Base-by-base conservation (phyloP, 768 basidiomycete genomes). In the Agaricus sinodeliciosus region DNA sequence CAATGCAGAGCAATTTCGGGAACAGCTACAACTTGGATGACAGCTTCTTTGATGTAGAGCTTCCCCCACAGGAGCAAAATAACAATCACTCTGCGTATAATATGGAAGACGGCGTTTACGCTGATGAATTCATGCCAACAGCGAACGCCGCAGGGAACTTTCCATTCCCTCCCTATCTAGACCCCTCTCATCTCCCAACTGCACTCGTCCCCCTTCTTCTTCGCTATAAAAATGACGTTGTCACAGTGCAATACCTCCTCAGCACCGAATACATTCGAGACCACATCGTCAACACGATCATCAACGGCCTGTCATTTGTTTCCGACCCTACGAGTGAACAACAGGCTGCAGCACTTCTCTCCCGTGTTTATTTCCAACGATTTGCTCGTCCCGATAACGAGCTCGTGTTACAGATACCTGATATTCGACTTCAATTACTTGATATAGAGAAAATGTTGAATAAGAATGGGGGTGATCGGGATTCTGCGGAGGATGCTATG, bases 161-260 rank as follows among this genome's bases (percentile, higher is more conserved):
- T 42, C 13, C 47, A 27, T 25, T 39, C 47, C 28, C 46, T 48
- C 54, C 43, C 40, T 55, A 55, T 43, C 41, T 58, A 57, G 51
- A 35, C 31, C 25, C 45, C 48, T 31, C 64, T 56, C 15, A 54
- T 60, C 25, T 64, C 11, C 58, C 64, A 7, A 48, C 36, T 48
- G 8, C 66, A n/a, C 45, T 66, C 46, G 62, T 70, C 51, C 44
- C 63, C 1, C 63, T 70, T 5, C 55, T 75, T 37, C 54, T 62
- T 9, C 60, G 81, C 49, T 90, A 90, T 63, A 74, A 85, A 61
- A 62, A 70, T 42, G 71, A 79, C 40, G 85, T 90, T 31, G 74
- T 88, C 48, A 72, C 72, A 35, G 75, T 81, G 53, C 87, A 90
- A 60, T 90, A 88, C 61, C 69, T 87, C 3, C 77, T 89, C 48